Conservation (phyloP, 2,329 filamentous ascomycete genomes). For the Thelonectria rubi region DNA sequence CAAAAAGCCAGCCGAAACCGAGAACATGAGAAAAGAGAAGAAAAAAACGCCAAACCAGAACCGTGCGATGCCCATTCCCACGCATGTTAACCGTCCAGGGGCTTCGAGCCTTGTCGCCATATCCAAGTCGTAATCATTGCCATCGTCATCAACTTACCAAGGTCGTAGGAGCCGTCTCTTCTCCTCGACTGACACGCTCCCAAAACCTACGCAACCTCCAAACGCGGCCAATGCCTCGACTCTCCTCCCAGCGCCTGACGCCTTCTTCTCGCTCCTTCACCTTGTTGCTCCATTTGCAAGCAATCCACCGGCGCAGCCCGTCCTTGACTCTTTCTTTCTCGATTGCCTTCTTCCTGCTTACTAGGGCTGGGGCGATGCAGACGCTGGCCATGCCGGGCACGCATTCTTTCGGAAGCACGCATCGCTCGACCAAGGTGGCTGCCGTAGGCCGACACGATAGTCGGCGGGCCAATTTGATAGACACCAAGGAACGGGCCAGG, state of each 20-base stretch:
- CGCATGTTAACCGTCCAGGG: not conserved
- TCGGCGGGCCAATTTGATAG: slow-evolving; percentile 70
- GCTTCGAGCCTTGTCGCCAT: slow-evolving; percentile 1
- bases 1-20: not conserved
- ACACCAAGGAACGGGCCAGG: slow-evolving; percentile 70
- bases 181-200: slow-evolving; percentile 65
- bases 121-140: not conserved
- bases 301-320: slow-evolving; percentile 71
- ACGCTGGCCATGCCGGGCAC: slow-evolving; percentile 56
- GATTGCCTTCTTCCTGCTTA: slow-evolving; percentile 69
- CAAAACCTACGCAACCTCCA: slow-evolving; percentile 72
- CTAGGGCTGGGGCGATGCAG: slow-evolving; percentile 65
- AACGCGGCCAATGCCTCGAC: slow-evolving; percentile 63
- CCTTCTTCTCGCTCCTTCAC: slow-evolving; percentile 60
- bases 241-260: slow-evolving; percentile 59
- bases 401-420: slow-evolving; percentile 72
- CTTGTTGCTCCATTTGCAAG: slow-evolving; percentile 63
- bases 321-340: slow-evolving; percentile 76
- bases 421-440: slow-evolving; percentile 67
- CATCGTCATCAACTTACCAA: slow-evolving; percentile 31
- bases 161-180: slow-evolving; percentile 30
- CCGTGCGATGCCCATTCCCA: not conserved
- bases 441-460: slow-evolving; percentile 68
- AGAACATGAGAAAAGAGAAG: not conserved
- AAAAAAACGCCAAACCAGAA: not conserved